Conservation (phyloP, 2,329 filamentous ascomycete species). For the Alternaria conjuncta region DNA sequence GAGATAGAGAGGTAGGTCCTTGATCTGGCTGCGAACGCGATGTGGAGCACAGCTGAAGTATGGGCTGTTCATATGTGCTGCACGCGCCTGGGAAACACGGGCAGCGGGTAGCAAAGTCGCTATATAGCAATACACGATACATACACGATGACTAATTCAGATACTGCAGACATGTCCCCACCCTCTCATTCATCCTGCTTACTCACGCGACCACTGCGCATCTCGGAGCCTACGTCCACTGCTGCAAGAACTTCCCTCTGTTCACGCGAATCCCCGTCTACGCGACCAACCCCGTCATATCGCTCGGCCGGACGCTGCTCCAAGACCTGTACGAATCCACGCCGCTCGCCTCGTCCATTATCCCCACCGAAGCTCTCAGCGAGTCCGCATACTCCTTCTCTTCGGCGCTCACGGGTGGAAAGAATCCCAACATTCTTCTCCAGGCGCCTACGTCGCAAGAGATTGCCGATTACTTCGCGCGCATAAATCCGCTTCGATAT, state of each 20-base stretch:
- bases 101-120: constrained; percentile 2
- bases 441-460: constrained; percentile 82
- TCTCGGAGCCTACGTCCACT: constrained; percentile 91
- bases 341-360: constrained; percentile 83
- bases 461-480: constrained; percentile 88
- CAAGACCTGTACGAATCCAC: constrained; percentile 93
- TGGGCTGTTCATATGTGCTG: not conserved
- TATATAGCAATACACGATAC: constrained; percentile 12
- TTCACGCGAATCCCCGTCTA: constrained; percentile 94
- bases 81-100: not conserved
- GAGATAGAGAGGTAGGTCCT: constrained; percentile 81
- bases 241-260: constrained; percentile 92
- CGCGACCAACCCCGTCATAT: constrained; percentile 90
- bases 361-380: constrained; percentile 75
- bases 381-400: constrained; percentile 61
- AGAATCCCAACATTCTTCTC: constrained; percentile 60
- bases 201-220: constrained; percentile 93
- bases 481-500: constrained; percentile 93
- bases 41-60: constrained; percentile 7
- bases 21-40: not conserved
- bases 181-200: constrained; percentile 89
- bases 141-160: constrained; percentile 25
- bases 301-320: constrained; percentile 85
- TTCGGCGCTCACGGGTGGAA: constrained; percentile 60
- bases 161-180: constrained; percentile 76